Conservation (phyloP, 2,329 filamentous ascomycete species). For the Penicillium sp. region DNA sequence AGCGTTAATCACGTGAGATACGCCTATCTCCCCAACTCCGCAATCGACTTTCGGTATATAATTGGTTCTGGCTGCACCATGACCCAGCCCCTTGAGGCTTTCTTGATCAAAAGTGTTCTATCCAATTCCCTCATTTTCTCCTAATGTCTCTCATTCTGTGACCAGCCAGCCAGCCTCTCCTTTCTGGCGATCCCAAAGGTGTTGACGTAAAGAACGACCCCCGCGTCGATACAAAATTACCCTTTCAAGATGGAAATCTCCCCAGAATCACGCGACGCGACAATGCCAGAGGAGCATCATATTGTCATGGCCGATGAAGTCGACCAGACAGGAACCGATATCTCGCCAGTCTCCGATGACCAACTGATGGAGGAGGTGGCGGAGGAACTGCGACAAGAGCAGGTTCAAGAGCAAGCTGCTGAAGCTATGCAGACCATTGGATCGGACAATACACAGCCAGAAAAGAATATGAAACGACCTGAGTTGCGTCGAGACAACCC, state of each 20-base stretch:
- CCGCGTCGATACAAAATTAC: not conserved
- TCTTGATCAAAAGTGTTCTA: not conserved
- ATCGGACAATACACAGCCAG: slow-evolving; percentile 14
- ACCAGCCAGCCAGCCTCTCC: not conserved
- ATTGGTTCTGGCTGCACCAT: slow-evolving; percentile 2
- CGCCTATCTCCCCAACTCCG: slow-evolving; percentile 16
- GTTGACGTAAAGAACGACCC: not conserved
- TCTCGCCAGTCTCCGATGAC: slow-evolving; percentile 46
- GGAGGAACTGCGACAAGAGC: slow-evolving; percentile 36
- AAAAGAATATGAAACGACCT: slow-evolving; percentile 29
- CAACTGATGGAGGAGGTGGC: slow-evolving; percentile 44
- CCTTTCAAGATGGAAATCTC: slow-evolving; percentile 28
- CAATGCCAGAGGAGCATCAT: slow-evolving; percentile 34
- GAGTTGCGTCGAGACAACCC: slow-evolving; percentile 38
- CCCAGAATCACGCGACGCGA: slow-evolving; percentile 20
- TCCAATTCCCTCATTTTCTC: not conserved
- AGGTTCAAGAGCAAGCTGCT: slow-evolving; percentile 25
- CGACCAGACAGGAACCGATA: slow-evolving; percentile 49
- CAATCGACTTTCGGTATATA: not conserved
- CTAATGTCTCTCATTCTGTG: not conserved
- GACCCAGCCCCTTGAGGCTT: not conserved
- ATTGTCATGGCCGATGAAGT: slow-evolving; percentile 53
- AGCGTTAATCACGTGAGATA: slow-evolving; percentile 9
- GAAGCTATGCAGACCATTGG: slow-evolving; percentile 11
- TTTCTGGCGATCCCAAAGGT: not conserved